Evolutionary conservation across 179 eudicot species (phyloP).

Genomic region (Spinacia oleracea): DNA sequence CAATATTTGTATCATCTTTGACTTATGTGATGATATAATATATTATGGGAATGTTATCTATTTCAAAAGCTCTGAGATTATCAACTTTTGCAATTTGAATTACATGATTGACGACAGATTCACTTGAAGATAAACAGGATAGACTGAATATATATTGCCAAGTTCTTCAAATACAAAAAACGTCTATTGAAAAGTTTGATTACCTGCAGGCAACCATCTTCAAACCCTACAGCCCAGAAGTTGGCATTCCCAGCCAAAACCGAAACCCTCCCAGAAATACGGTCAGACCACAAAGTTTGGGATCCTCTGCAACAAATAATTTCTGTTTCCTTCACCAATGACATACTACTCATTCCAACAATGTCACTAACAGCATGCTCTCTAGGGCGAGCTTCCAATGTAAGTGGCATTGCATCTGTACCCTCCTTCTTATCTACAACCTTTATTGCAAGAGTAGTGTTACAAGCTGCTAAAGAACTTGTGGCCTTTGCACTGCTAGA

Average conservation of each 20-base stretch:
- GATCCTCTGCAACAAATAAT: conserved; percentile 68
- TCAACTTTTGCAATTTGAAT: conserved; percentile 5
- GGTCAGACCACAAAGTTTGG: conserved; percentile 85
- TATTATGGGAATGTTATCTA: too few species aligned
- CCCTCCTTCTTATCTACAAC: conserved; percentile 85
- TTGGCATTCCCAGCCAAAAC: conserved; percentile 96
- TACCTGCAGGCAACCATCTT: conserved; percentile 96
- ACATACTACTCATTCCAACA: conserved; percentile 62
- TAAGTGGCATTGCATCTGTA: conserved; percentile 56
- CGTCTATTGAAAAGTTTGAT: background rate
- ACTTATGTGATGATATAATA: too few species aligned
- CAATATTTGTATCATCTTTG: background rate
- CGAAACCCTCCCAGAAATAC: conserved; percentile 84
- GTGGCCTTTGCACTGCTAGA: conserved; percentile 44
- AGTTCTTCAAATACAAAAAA: background rate
- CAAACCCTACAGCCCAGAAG: conserved; percentile 95
- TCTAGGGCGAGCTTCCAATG: conserved; percentile 83
- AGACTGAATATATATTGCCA: background rate
- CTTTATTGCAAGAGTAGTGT: conserved; percentile 51
- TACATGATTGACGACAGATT: background rate
- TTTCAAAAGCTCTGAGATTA: too few species aligned
- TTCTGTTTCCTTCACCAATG: conserved; percentile 85
- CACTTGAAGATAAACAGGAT: background rate
- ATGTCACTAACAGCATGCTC: conserved; percentile 85
- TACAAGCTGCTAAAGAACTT: conserved; percentile 41